Base-by-base conservation (phyloP, 805 yeast species). In the Maudiozyma pseudohumilis region DNA sequence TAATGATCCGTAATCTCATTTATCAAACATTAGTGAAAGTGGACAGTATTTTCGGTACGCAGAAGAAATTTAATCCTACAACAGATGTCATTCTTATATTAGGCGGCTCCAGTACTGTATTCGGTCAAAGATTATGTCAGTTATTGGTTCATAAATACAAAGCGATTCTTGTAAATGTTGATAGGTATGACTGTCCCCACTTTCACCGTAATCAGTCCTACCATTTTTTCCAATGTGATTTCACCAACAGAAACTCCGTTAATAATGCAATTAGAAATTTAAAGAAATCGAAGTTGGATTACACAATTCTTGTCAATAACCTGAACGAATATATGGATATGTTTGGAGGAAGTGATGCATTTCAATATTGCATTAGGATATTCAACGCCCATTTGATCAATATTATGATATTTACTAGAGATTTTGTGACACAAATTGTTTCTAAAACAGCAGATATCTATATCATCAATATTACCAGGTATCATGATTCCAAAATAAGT, bases 381-480 rank as follows among this genome's bases (percentile, higher is more conserved):
- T 36, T 46, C 6, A 28, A 34, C 19, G 39, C 45, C 5, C 51
- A 53, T 38, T 30, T 52, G 16, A 46, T 45, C 5, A 49, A 47
- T 32, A 45, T 48, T 2, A 49, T 53, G 50, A 37, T 49, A 5
- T 38, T 44, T 8, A 45, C 48, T 10, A 52, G 47, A 38, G 43
- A 38, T 34, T 45, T 48, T 29, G 29, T 50, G 11, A 44, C 34
- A 5, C 31, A 37, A 7, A 16, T 48, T 13, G 32, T 45, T 9
- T 42, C 45, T 3, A 11, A 11, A 13, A 24, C 13, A n/a, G n/a
- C 39, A n/a, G 18, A 35, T 22, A 31, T 48, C 13, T 51, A 47
- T 28, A 35, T 53, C 9, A 36, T 52, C 5, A 52, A 50, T 30
- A 34, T 50, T 13, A 42, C 22, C 30, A 41, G 17, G 29, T 35